Base-by-base conservation (phyloP, 306 rosid species). In the Inga laurina region DNA sequence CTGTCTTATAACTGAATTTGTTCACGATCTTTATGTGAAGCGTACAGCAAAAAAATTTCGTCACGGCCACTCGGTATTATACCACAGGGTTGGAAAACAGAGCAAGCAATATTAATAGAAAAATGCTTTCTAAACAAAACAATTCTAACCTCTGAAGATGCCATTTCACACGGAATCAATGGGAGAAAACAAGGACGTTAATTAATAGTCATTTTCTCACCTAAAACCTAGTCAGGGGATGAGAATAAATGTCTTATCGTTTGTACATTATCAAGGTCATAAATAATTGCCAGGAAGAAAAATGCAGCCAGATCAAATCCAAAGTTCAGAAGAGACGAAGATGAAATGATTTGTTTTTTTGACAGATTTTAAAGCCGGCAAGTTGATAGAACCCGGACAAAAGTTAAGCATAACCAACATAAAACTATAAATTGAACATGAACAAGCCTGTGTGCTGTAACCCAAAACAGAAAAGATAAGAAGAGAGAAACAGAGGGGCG, bases 71-170 rank as follows among this genome's bases (percentile, higher is more conserved):
- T 83, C 44, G 77, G 74, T 69, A 48, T 82, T 61, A 82, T 49
- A 54, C 75, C 73, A 76, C 75, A 46, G 84, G 45, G 45, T 71
- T 39, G 73, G n/a, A 8, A 72, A 78, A 85, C 72, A 77, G 72
- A 72, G 66, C 56, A 81, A 19, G 12, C 34, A 81, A 64, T 24
- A 57, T 65, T 34, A 74, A 77, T 16, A 32, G 10, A 32, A 39
- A 76, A 8, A 34, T 22, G 34, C 21, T 64, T 21, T 21, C 19
- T 8, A 64, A 54, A 76, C 76, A 24, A 72, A 22, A 72, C 39
- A 72, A 54, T 16, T 45, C 12, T 43, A 21, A 16, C 30, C 48
- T 68, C 24, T 75, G 51, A 56, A 70, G 76, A 7, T 27, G 68
- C 68, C 70, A 64, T 32, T 65, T 65, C 10, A 2, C 59, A 35